These are phyloP conservation scores for Cladobotryum protrusum DNA, from an alignment of 2,329 filamentous ascomycete species.

Conservation along the genomic window DNA sequence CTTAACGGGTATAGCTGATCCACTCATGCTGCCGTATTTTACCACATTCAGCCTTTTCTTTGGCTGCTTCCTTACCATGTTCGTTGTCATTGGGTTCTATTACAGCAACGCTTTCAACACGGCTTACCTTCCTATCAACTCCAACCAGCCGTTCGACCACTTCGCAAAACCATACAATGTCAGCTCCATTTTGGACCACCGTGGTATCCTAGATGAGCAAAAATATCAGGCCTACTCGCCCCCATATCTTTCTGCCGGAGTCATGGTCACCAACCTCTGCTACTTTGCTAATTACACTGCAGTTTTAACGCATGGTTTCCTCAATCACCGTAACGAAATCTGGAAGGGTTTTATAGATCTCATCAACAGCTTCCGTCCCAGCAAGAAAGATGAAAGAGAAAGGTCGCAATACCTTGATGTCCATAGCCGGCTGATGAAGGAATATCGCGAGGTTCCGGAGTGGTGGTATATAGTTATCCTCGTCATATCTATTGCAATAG, in stretches of 20 bases:
- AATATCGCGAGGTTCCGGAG: constrained; percentile 38
- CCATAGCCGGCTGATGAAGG: constrained; percentile 34
- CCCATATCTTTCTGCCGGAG: constrained; percentile 38
- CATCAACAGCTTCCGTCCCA: constrained; percentile 9
- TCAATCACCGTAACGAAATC: constrained; percentile 7
- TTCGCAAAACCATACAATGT: constrained; percentile 33
- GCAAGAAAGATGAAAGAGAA: constrained; percentile 2
- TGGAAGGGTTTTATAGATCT: constrained; percentile 8
- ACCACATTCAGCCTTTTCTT: constrained; percentile 33
- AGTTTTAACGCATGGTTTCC: constrained; percentile 6
- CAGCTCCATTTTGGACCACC: constrained; percentile 11
- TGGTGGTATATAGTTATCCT: constrained; percentile 42
- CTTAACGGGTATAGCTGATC: constrained; percentile 31
- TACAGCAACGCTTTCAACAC: constrained; percentile 39
- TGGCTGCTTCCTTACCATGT: constrained; percentile 28
- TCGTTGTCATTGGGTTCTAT: constrained; percentile 36
- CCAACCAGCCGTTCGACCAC: constrained; percentile 36
- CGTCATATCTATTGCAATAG: constrained; percentile 21
- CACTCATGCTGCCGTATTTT: constrained; percentile 33
- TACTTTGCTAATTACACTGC: constrained; percentile 6
- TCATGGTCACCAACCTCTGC: constrained; percentile 32
- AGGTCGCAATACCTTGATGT: constrained; percentile 23
- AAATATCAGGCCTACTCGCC: constrained; percentile 38
- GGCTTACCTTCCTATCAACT: constrained; percentile 42
- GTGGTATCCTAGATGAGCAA: constrained; percentile 32